phyloP scores from a whole-genome alignment of 495 filamentous ascomycete species.

The Podospora fimiseda region DNA sequence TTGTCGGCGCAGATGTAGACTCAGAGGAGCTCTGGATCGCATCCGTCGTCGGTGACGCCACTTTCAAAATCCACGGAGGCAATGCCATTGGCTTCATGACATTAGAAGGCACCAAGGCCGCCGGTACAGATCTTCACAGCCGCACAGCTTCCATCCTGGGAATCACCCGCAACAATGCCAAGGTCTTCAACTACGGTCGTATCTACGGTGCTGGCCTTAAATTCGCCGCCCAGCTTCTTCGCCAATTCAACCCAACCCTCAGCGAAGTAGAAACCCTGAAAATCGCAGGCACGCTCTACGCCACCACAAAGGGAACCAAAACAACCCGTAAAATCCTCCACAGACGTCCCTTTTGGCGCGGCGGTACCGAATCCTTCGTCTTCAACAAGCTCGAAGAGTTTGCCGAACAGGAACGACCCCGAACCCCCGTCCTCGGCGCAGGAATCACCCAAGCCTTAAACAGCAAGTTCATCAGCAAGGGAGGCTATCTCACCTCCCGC shows the following conservation, averaged over 20 bases:
- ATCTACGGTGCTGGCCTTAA: conserved; percentile 95
- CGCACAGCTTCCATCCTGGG: conserved; percentile 86
- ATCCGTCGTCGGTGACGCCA: conserved; percentile 86
- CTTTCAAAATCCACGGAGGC: conserved; percentile 88
- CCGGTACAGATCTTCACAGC: conserved; percentile 91
- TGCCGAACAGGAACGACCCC: conserved; percentile 84
- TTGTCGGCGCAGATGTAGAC: conserved; percentile 96
- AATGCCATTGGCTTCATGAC: conserved; percentile 99
- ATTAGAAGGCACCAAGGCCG: conserved; percentile 87
- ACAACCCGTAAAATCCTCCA: conserved; percentile 58
- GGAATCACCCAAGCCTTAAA: conserved; percentile 95
- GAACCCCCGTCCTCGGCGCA: conserved; percentile 89
- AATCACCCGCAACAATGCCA: conserved; percentile 90
- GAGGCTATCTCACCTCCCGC: conserved; percentile 87
- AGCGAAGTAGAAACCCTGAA: conserved; percentile 68
- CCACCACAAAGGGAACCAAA: conserved; percentile 81
- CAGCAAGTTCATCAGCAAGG: conserved; percentile 77
- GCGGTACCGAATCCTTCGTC: conserved; percentile 93
- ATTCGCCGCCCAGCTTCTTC: conserved; percentile 81
- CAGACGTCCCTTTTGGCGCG: conserved; percentile 83
- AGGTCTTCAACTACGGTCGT: conserved; percentile 97
- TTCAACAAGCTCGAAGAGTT: conserved; percentile 98
- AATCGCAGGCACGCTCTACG: conserved; percentile 75
- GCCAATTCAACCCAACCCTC: conserved; percentile 84
- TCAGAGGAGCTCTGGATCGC: conserved; percentile 99